Conservation (phyloP, 495 filamentous ascomycete genomes). For the Annulohypoxylon bovei region DNA sequence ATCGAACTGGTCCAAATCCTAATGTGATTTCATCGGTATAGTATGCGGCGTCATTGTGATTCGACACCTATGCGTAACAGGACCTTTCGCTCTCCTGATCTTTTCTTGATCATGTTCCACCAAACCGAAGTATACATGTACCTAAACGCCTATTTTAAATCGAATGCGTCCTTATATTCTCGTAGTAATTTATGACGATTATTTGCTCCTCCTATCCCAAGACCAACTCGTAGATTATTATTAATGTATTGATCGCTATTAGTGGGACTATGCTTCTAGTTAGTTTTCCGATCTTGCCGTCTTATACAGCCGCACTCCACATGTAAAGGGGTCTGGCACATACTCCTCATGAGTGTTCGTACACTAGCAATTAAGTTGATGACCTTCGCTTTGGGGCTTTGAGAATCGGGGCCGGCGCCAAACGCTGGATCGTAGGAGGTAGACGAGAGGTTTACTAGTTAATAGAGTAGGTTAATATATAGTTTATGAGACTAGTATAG, state of each 20-base stretch:
- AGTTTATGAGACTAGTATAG: not conserved
- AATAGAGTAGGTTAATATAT: constrained; percentile 5
- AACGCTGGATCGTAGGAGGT: constrained; percentile 74
- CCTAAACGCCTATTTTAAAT: constrained; percentile 36
- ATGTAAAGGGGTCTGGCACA: constrained; percentile 48
- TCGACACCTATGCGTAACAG: constrained; percentile 7
- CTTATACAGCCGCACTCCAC: not conserved
- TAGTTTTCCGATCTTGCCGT: constrained; percentile 4
- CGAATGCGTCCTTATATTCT: constrained; percentile 27
- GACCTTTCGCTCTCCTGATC: not conserved
- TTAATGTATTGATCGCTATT: constrained; percentile 88
- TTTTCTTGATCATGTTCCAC: constrained; percentile 20
- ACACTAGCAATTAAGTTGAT: constrained; percentile 91
- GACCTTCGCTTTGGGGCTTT: constrained; percentile 84
- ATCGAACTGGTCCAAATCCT: not conserved
- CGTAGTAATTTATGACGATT: constrained; percentile 6
- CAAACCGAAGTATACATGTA: constrained; percentile 28
- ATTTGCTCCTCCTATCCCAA: constrained; percentile 66
- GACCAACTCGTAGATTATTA: constrained; percentile 89
- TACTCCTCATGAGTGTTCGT: constrained; percentile 94
- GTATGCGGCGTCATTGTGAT: constrained; percentile 3
- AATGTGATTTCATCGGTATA: constrained; percentile 1
- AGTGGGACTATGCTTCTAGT: constrained; percentile 75
- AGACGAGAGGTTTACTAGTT: constrained; percentile 83
- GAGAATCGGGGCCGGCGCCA: constrained; percentile 72